Evolutionary conservation across 1,284 basidiomycete genomes (phyloP).

Genomic region (Xanthoconium separans): DNA sequence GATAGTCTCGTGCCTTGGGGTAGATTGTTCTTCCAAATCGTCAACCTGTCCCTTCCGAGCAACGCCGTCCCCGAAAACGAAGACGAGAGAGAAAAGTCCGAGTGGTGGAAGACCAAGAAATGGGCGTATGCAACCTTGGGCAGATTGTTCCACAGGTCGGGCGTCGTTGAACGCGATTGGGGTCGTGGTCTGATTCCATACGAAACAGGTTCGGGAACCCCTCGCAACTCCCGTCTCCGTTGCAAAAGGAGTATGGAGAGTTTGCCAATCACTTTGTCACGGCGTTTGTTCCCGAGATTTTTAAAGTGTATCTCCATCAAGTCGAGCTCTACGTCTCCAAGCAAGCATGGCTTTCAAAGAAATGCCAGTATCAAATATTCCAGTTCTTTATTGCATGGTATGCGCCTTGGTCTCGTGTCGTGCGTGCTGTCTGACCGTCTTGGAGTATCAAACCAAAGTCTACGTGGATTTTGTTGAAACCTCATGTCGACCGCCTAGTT

Average conservation of each 20-base stretch:
- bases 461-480: constrained; percentile 83
- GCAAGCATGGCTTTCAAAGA: constrained; percentile 76
- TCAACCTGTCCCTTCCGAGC: constrained; percentile 66
- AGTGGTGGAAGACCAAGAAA: constrained; percentile 91
- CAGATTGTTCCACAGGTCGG: constrained; percentile 69
- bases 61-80: constrained; percentile 67
- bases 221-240: constrained; percentile 72
- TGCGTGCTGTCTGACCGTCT: constrained; percentile 7
- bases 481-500: constrained; percentile 73
- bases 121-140: constrained; percentile 81
- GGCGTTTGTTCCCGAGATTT: constrained; percentile 80
- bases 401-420: constrained; percentile 21
- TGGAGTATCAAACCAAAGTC: constrained; percentile 83
- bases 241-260: constrained; percentile 64
- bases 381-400: constrained; percentile 85
- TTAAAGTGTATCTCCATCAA: constrained; percentile 76
- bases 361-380: constrained; percentile 79
- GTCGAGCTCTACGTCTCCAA: constrained; percentile 70
- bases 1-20: constrained; percentile 84
- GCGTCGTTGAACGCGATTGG: not conserved
- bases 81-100: constrained; percentile 71
- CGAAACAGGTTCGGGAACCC: constrained; percentile 73
- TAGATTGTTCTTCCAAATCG: constrained; percentile 72
- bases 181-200: constrained; percentile 6
- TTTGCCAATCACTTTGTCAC: constrained; percentile 80